These are phyloP conservation scores for Raffaelea albimanens DNA, from an alignment of 2,329 filamentous ascomycete species.

Conservation along the genomic window DNA sequence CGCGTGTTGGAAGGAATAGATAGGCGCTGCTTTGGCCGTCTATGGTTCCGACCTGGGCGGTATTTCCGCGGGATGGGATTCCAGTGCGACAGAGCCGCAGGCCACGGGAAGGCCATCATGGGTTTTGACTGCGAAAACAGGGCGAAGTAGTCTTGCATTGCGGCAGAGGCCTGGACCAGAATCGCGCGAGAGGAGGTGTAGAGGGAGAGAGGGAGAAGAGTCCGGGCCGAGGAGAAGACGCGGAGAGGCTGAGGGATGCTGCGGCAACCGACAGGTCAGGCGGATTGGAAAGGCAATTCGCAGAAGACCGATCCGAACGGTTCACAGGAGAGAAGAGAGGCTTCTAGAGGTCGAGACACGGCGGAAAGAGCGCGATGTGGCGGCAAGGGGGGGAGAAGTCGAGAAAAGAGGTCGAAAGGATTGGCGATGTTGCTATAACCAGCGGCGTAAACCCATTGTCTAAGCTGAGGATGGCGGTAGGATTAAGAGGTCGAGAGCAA, in stretches of 20 bases:
- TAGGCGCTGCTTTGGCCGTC: conserved; percentile 9
- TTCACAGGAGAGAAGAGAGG: neutral
- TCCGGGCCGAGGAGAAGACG: neutral
- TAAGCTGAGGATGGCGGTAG: neutral
- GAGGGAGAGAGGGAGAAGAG: neutral
- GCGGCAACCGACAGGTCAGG: neutral
- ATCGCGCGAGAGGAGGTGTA: neutral
- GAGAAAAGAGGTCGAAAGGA: neutral
- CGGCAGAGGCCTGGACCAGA: neutral
- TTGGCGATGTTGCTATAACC: neutral
- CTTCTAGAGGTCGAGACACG: neutral
- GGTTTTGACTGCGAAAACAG: conserved; percentile 17
- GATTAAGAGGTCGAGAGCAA: neutral
- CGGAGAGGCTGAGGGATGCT: neutral
- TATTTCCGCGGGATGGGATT: conserved; percentile 23
- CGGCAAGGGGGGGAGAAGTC: neutral
- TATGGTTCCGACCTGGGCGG: conserved; percentile 15
- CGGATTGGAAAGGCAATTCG: neutral
- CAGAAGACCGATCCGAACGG: neutral
- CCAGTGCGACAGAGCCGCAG: conserved; percentile 17
- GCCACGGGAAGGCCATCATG: conserved; percentile 19
- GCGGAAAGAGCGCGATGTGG: neutral
- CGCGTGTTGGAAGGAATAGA: conserved; percentile 14
- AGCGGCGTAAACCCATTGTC: neutral
- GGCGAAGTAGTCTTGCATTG: conserved; percentile 18